phyloP scores from a whole-genome alignment of 2,329 filamentous ascomycete species.

The Colletotrichum orchidophilum region DNA sequence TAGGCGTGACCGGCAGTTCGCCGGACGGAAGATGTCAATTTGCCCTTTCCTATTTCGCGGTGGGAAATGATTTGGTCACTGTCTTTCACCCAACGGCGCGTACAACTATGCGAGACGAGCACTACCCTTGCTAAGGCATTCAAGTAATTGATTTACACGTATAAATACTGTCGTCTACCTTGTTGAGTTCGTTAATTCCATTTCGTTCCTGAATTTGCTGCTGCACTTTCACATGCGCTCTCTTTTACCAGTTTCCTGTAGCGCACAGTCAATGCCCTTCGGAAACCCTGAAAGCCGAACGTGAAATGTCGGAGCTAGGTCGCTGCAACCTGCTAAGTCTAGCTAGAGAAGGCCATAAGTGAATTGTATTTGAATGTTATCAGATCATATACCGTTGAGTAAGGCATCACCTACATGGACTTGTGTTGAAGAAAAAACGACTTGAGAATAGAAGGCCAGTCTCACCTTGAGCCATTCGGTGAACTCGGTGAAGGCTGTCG shows the following conservation, averaged over 20 bases:
- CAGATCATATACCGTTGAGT: background rate
- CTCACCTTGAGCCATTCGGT: constrained; percentile 7
- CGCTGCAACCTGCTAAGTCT: background rate
- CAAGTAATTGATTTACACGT: background rate
- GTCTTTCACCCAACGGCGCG: background rate
- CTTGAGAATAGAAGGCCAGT: background rate
- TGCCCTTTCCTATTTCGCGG: background rate
- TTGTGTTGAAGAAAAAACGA: background rate
- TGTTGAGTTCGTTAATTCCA: background rate
- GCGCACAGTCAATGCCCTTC: background rate
- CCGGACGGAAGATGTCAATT: background rate
- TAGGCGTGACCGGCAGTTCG: background rate
- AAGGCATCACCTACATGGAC: background rate
- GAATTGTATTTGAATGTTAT: background rate
- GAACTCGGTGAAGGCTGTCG: constrained; percentile 1
- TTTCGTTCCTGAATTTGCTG: background rate
- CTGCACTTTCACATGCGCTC: background rate
- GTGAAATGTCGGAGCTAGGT: background rate
- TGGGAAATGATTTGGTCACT: background rate
- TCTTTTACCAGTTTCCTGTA: background rate
- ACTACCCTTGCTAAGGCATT: background rate
- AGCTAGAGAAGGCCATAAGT: background rate
- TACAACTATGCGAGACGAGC: background rate
- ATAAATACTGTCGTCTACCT: background rate
- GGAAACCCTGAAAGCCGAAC: background rate